Evolutionary conservation across 2,329 filamentous ascomycete genomes (phyloP), one percentile per base, ranked within the genome.

Genomic region (Tolypocladium tropicale): DNA sequence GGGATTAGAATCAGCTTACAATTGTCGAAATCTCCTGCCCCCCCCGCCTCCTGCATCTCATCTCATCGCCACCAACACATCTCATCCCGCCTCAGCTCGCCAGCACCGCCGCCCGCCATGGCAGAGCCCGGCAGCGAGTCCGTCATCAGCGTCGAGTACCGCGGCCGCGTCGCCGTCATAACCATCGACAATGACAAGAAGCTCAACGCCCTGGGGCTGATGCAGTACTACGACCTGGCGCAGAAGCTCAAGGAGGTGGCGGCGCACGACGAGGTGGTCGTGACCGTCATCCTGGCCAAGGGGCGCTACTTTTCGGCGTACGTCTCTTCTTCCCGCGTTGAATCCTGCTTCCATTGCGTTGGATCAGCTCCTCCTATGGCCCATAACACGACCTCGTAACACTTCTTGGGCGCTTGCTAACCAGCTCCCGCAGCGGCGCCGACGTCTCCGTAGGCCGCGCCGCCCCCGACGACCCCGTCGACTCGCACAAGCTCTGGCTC

Each of bases 301-400:
- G 93, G 93, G n/a, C 79, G 82, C 9, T 86, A 76, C 68, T 97
- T 97, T 76, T 96, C 91, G 11, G 92, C 93, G 89, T 95, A 80
- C 65, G 82, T 70, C 12, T 21, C 34, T 25, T 14, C 25, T 33
- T 25, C 34, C 33, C 55, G n/a, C n/a, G n/a, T n/a, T n/a, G n/a
- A n/a, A n/a, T n/a, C n/a, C n/a, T n/a, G n/a, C n/a, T n/a, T n/a
- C n/a, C n/a, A n/a, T n/a, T n/a, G n/a, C n/a, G n/a, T n/a, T n/a
- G n/a, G n/a, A n/a, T n/a, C n/a, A n/a, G n/a, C n/a, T n/a, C n/a
- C n/a, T n/a, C n/a, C n/a, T n/a, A n/a, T n/a, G n/a, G n/a, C n/a
- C n/a, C n/a, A n/a, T n/a, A n/a, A n/a, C n/a, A n/a, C n/a, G n/a
- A n/a, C n/a, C n/a, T n/a, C n/a, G n/a, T n/a, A n/a, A n/a, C n/a